These are phyloP conservation scores for Apiospora kogelbergensis DNA, from an alignment of 2,329 filamentous ascomycete species.

Conservation along the genomic window DNA sequence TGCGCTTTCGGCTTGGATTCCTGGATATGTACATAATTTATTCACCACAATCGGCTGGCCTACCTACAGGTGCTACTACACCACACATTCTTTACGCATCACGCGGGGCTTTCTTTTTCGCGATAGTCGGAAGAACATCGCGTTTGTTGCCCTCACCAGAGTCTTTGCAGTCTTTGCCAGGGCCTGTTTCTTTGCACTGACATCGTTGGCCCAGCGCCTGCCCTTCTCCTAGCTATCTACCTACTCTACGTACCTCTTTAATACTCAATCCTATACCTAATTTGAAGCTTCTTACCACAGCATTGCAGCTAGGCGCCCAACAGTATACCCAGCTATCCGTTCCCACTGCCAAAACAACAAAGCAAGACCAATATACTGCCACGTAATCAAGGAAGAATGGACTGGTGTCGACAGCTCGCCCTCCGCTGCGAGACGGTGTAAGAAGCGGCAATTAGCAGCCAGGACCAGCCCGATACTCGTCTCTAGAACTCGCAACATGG, in stretches of 20 bases:
- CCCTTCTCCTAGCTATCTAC: not conserved
- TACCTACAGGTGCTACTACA: not conserved
- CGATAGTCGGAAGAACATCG: not conserved
- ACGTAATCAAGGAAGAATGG: constrained; percentile 4
- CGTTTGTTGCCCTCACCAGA: not conserved
- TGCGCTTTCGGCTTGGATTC: not conserved
- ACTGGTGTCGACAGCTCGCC: constrained; percentile 1
- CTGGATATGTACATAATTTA: not conserved
- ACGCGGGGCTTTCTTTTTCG: constrained; percentile 5
- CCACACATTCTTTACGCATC: not conserved
- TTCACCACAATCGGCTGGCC: not conserved
- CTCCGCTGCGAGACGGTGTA: constrained; percentile 6
- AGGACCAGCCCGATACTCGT: constrained; percentile 7
- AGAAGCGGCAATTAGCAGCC: not conserved
- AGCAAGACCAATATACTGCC: not conserved
- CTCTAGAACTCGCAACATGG: constrained; percentile 6
- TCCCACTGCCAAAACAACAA: not conserved
- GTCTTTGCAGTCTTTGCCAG: not conserved
- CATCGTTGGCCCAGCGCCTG: not conserved
- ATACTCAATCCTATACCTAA: not conserved
- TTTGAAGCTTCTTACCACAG: not conserved
- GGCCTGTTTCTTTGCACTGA: not conserved
- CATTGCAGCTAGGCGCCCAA: not conserved
- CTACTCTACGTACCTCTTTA: not conserved
- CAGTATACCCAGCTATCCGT: not conserved